Base-by-base conservation (phyloP, 1,139 yeast genomes). In the Zhuliangozyma blackwelliae region DNA sequence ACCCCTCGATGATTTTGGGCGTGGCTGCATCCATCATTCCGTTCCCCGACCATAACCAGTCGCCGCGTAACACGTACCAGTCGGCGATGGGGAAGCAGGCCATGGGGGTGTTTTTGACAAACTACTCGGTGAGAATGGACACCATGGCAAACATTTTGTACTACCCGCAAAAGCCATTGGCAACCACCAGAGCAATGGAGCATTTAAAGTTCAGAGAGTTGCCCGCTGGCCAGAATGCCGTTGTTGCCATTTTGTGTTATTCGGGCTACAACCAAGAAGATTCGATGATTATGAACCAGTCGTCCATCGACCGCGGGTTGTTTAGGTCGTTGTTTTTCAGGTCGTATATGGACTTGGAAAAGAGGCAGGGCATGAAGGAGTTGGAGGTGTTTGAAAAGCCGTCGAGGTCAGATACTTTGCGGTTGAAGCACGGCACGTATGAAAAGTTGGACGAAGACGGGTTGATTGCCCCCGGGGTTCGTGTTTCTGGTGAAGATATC, bases 51-150 rank as follows among this genome's bases (percentile, higher is more conserved):
- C 99, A 92, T 65, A 92, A 92, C 63, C 99, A 92, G 72, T 90
- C 97, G 41, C 98, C 98, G 41, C 95, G 98, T 81, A 92, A 92
- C 62, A 92, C 98, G 6, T 92, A 92, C 66, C 98, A 92, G 70
- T 89, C 96, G 58, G 98, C 98, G 47, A 92, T 92, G 98, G 98
- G 98, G 79, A 92, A 92, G 65, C 99, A 92, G 69, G 99, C 99
- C 42, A 92, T 92, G 98, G 99, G 99, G 59, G 98, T 94, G n/a
- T 90, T 88, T 63, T 75, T 92, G 55, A 92, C 98, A 5, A 92
- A 92, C 57, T 94, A 92, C 60, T 78, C 85, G 39, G 96, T 90
- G 36, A 87, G 99, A 69, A 92, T 92, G 98, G 99, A 92, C 65
- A 92, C 98, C 4, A 92, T 94, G 98, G 97, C 98, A 11, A 92